These are phyloP conservation scores for Tulasnella sp. DNA, from an alignment of 768 basidiomycete genomes.

Conservation along the genomic window DNA sequence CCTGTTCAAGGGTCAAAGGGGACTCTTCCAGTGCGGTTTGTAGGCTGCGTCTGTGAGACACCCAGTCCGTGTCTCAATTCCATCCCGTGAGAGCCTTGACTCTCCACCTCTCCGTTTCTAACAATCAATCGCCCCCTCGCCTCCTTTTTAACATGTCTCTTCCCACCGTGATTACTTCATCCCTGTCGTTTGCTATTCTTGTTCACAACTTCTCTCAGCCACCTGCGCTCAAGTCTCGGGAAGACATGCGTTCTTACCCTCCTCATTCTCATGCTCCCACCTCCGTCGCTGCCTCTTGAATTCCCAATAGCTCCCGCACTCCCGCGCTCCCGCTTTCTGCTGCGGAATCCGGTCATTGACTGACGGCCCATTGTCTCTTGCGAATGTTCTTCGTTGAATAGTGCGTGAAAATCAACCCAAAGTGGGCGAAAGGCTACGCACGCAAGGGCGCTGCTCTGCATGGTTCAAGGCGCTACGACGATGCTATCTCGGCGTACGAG, in stretches of 20 bases:
- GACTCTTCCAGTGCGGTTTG: not conserved
- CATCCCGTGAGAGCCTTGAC: slow-evolving; percentile 3
- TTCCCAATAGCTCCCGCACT: not conserved
- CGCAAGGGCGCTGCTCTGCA: slow-evolving; percentile 92
- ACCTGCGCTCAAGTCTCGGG: not conserved
- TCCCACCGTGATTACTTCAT: not conserved
- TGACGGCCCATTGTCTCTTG: not conserved
- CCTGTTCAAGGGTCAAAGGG: not conserved
- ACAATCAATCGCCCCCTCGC: not conserved
- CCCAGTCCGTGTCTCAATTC: not conserved
- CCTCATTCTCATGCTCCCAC: not conserved
- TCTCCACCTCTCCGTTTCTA: not conserved
- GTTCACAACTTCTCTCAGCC: not conserved
- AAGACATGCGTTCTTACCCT: not conserved
- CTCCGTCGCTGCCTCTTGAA: not conserved
- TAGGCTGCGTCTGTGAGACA: not conserved
- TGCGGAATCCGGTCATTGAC: too few relatives aligned
- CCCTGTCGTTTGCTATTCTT: not conserved
- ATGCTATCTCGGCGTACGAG: slow-evolving; percentile 79
- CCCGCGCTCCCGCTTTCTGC: too few relatives aligned
- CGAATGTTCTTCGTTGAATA: not conserved
- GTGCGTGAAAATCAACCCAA: slow-evolving; percentile 57
- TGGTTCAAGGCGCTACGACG: slow-evolving; percentile 66
- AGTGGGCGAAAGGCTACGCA: slow-evolving; percentile 85
- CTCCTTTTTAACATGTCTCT: not conserved